Percentiles rank a stretch among this genome's conserved stretches.
These are phyloP conservation scores for Puccinia coronata DNA, from an alignment of 1,284 basidiomycete genomes.

Conservation along the genomic window DNA sequence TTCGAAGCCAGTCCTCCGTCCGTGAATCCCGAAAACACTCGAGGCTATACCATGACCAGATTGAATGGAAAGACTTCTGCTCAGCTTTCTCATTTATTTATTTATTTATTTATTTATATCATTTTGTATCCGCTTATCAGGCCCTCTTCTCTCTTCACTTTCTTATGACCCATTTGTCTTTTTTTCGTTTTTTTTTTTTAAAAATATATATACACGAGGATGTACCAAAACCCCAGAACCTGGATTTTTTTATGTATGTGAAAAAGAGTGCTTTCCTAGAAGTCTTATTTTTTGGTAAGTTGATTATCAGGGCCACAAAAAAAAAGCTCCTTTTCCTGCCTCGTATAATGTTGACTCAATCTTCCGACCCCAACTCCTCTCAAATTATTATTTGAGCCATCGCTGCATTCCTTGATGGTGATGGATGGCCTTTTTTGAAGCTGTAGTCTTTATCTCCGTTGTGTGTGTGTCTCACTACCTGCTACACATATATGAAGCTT, in stretches of 20 bases:
- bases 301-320: too few relatives aligned
- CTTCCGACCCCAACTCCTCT: too few relatives aligned
- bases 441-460: too few relatives aligned
- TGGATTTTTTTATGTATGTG: not conserved
- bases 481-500: too few relatives aligned
- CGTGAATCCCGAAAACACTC: not conserved
- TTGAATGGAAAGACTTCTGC: not conserved
- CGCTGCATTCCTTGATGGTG: too few relatives aligned
- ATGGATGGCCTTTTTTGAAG: too few relatives aligned
- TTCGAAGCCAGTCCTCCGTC: not conserved
- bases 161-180: not conserved
- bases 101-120: not conserved
- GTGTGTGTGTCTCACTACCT: too few relatives aligned
- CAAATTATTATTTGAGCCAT: too few relatives aligned
- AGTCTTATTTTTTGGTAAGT: too few relatives aligned
- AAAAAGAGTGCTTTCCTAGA: too few relatives aligned
- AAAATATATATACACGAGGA: not conserved
- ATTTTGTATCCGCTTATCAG: constrained; percentile 7
- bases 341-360: too few relatives aligned
- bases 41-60: constrained; percentile 5
- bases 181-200: not conserved
- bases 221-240: not conserved
- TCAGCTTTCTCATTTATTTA: not conserved
- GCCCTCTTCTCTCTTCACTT: not conserved
- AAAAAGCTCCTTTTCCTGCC: too few relatives aligned